These are phyloP conservation scores for Anthostomella pinea DNA, from an alignment of 2,329 filamentous ascomycete species.

Conservation along the genomic window DNA sequence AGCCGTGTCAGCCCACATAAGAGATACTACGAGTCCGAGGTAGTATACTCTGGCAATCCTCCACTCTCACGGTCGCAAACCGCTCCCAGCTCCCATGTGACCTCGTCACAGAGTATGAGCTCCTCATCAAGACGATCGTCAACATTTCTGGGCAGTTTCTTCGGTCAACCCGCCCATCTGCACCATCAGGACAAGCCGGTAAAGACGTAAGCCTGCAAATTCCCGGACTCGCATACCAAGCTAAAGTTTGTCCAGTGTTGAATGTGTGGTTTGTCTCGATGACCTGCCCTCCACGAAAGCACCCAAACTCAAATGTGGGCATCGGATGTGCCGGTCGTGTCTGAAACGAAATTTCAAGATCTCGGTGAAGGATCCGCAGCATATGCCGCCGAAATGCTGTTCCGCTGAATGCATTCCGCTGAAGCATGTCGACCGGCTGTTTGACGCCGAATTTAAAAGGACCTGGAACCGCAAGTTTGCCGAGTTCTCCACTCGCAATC, in stretches of 20 bases:
- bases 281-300: constrained; percentile 62
- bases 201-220: constrained; percentile 26
- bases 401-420: constrained; percentile 69
- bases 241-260: constrained; percentile 47
- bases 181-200: constrained; percentile 24
- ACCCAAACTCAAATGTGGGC: constrained; percentile 72
- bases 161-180: constrained; percentile 25
- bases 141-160: constrained; percentile 32
- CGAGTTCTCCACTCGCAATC: constrained; percentile 71
- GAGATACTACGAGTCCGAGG: constrained; percentile 33
- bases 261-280: constrained; percentile 72
- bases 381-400: constrained; percentile 86
- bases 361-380: constrained; percentile 71
- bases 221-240: constrained; percentile 11
- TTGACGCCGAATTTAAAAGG: constrained; percentile 71
- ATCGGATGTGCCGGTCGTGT: constrained; percentile 78
- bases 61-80: constrained; percentile 33
- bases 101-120: constrained; percentile 35
- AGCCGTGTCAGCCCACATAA: constrained; percentile 21
- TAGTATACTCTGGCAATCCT: constrained; percentile 29
- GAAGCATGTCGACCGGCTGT: constrained; percentile 72
- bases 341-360: constrained; percentile 71
- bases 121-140: constrained; percentile 37
- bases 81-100: constrained; percentile 32
- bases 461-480: constrained; percentile 78